Evolutionary conservation across 2,329 filamentous ascomycete genomes (phyloP).

Genomic region (Xylariaceae sp.): DNA sequence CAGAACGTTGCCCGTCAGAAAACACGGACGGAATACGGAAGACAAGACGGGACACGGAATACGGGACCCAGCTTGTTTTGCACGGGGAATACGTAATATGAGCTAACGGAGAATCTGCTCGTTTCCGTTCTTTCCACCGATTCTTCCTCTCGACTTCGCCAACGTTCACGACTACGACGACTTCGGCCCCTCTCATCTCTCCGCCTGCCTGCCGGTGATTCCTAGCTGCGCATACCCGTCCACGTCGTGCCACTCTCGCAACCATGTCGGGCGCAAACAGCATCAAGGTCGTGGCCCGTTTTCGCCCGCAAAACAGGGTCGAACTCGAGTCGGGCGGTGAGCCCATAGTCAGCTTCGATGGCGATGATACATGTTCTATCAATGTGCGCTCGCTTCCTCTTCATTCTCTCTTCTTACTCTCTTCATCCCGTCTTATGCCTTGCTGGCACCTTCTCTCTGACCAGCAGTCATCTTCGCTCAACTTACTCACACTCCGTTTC

Average conservation of each 20-base stretch:
- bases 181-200: neutral
- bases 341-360: conserved; percentile 83
- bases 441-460: too few relatives aligned
- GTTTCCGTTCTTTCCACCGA: conserved; percentile 3
- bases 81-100: conserved; percentile 26
- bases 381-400: conserved; percentile 54
- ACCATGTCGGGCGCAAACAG: conserved; percentile 57
- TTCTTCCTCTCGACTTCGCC: conserved; percentile 5
- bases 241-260: conserved; percentile 27
- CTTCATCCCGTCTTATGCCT: neutral
- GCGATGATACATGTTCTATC: conserved; percentile 81
- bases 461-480: neutral
- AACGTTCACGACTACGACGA: neutral
- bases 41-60: too few relatives aligned
- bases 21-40: too few relatives aligned
- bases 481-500: conserved; percentile 25
- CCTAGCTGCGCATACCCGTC: conserved; percentile 26
- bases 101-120: conserved; percentile 23
- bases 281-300: conserved; percentile 92
- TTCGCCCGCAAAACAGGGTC: conserved; percentile 92
- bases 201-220: neutral
- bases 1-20: too few relatives aligned
- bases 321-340: conserved; percentile 87
- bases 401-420: neutral
- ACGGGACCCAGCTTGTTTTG: conserved; percentile 8